Evolutionary conservation across 2,329 filamentous ascomycete genomes (phyloP), one percentile per base, ranked within the genome.

Genomic region (Fusarium foetens): DNA sequence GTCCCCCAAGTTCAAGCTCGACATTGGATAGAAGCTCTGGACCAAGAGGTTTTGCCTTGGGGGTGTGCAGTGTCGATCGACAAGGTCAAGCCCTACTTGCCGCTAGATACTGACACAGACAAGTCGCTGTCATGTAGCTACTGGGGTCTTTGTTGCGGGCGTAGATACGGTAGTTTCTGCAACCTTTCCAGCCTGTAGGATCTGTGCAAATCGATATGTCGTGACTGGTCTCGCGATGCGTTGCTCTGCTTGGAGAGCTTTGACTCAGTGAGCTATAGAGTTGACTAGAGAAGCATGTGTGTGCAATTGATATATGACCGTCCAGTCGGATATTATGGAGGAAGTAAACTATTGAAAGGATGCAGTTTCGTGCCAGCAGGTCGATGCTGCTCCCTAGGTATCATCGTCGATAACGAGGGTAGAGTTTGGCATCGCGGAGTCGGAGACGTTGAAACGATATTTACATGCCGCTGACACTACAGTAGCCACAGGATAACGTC

Each of bases 61-160:
- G 65, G 64, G 53, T 52, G 57, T 48, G 51, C 45, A 39, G 43
- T 39, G 70, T 52, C 66, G 61, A 67, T 67, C 70, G 17, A 53
- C 49, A 51, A 53, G 29, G 58, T 41, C 36, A 27, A 51, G 29
- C 42, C 42, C 38, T 51, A 54, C 59, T 53, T 68, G 45, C 41
- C 21, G 19, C 49, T 58, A 11, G 48, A 59, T 57, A 42, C 65
- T 52, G 65, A 58, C 41, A 58, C 57, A 54, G 55, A 42, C 54
- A 25, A 45, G 39, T 41, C 65, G 45, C 38, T 53, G 41, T 58
- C 61, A 45, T 58, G 52, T 35, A 31, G 36, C 21, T 33, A 9
- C 10, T 51, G 25, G 19, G 48, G 33, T 39, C 21, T 41, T 16
- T 11, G 29, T 48, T 66, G 62, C 63, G 62, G 62, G 63, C 63